Evolutionary conservation across 345 rosid genomes (phyloP).

Genomic region (Abelmoschus esculentus): DNA sequence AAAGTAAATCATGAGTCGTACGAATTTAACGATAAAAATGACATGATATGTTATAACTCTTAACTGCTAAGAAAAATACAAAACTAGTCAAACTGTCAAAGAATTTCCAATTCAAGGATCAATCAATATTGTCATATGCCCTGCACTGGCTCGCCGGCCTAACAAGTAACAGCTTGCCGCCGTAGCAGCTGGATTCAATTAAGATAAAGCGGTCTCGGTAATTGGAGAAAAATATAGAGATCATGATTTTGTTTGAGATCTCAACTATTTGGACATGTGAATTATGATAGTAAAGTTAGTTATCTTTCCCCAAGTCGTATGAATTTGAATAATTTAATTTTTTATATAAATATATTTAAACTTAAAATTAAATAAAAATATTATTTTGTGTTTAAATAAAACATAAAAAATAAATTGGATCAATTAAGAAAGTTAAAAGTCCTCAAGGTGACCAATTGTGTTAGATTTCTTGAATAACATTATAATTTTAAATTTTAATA

Average conservation of each 20-base stretch:
- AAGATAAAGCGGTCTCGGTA: not conserved
- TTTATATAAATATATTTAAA: no score
- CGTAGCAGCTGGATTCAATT: not conserved
- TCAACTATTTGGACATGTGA: no score
- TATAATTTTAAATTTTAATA: no score
- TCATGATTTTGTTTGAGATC: not conserved
- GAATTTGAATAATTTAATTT: no score
- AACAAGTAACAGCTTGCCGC: not conserved
- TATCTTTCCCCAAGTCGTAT: no score
- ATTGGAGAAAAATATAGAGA: not conserved
- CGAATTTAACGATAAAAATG: not conserved
- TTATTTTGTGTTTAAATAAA: no score
- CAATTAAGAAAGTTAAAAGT: no score
- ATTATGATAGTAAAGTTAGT: fast-evolving
- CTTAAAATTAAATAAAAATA: fast-evolving
- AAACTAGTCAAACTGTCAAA: not conserved
- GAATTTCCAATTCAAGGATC: not conserved
- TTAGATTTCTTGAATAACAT: no score
- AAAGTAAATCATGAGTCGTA: not conserved
- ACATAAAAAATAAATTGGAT: no score
- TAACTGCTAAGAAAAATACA: not conserved
- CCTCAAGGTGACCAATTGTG: no score
- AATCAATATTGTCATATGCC: not conserved
- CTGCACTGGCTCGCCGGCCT: not conserved
- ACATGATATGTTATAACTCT: not conserved